Evolutionary conservation across 108 stramenopile genomes (phyloP).

Genomic region (Stephanodiscus triporus): DNA sequence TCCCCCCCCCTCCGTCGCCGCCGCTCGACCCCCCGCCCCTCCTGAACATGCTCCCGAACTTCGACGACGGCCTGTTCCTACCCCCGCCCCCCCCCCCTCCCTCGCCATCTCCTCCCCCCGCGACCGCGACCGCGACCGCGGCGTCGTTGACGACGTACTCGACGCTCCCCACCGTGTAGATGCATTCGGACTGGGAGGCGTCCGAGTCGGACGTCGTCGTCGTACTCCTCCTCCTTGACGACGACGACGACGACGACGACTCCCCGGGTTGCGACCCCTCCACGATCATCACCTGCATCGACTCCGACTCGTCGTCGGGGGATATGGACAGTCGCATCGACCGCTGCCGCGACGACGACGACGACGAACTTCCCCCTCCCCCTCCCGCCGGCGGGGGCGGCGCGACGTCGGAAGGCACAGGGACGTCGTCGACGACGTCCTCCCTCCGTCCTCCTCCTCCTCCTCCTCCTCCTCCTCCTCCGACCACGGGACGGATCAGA

Average conservation of each 20-base stretch:
- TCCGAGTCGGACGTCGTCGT: neutral
- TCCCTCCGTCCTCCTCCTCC: neutral
- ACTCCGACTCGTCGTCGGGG: constrained; percentile 15
- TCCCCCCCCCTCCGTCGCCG: neutral
- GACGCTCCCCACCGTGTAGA: constrained; percentile 22
- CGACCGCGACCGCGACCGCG: neutral
- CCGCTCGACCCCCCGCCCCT: neutral
- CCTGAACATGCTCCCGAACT: constrained; percentile 18
- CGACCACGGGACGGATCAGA: neutral
- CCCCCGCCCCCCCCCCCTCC: constrained; percentile 3
- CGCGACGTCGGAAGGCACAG: too few species aligned
- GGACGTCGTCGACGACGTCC: neutral
- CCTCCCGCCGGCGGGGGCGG: neutral
- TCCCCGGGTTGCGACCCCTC: neutral
- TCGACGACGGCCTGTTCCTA: neutral
- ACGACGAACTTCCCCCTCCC: neutral
- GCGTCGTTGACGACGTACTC: neutral
- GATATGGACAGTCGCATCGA: constrained; percentile 2
- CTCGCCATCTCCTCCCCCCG: neutral
- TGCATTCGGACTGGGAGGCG: neutral
- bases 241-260: too few species aligned
- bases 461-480: neutral
- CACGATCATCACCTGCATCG: constrained; percentile 16
- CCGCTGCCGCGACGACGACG: neutral
- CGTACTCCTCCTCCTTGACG: neutral